Percentiles rank a stretch among this genome's conserved stretches.
Evolutionary conservation across 2,329 filamentous ascomycete species (phyloP).

Genomic region (Alternaria atra): DNA sequence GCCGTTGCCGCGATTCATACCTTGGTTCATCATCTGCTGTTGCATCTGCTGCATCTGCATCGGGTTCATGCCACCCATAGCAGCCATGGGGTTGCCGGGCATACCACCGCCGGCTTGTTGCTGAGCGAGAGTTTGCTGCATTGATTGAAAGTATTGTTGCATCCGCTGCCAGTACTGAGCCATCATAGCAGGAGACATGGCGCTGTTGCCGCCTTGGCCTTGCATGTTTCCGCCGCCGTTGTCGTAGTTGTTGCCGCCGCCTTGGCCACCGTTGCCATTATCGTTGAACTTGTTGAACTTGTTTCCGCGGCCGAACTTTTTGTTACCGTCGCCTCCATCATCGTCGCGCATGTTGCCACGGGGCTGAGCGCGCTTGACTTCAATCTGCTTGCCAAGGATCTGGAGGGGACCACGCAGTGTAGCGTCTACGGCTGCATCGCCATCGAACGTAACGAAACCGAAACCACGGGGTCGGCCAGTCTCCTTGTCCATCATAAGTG

Average conservation of each 20-base stretch:
- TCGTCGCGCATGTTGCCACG: slow-evolving; percentile 93
- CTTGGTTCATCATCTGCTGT: slow-evolving; percentile 46
- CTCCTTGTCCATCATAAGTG: slow-evolving; percentile 99
- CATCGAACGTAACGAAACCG: slow-evolving; percentile 98
- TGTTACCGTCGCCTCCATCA: slow-evolving; percentile 73
- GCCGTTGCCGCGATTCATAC: slow-evolving; percentile 43
- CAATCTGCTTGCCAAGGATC: slow-evolving; percentile 94
- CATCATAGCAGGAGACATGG: slow-evolving; percentile 97
- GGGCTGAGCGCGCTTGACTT: slow-evolving; percentile 97
- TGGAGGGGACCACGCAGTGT: slow-evolving; percentile 85
- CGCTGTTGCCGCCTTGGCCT: slow-evolving; percentile 52
- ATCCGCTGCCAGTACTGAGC: slow-evolving; percentile 98
- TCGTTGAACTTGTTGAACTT: slow-evolving; percentile 51
- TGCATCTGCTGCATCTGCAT: slow-evolving; percentile 57
- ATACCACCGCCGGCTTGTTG: slow-evolving; percentile 52
- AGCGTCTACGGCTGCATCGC: slow-evolving; percentile 90
- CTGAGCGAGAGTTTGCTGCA: slow-evolving; percentile 86
- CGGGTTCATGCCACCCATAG: slow-evolving; percentile 68
- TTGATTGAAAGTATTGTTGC: slow-evolving; percentile 96
- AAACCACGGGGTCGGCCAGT: slow-evolving; percentile 96
- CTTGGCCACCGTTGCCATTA: slow-evolving; percentile 52
- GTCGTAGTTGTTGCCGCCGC: slow-evolving; percentile 54
- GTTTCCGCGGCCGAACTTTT: slow-evolving; percentile 50
- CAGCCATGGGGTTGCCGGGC: slow-evolving; percentile 52
- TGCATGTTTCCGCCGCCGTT: slow-evolving; percentile 59